Conservation (phyloP, 177 flowering plant genomes). For the Telopea speciosissima region DNA sequence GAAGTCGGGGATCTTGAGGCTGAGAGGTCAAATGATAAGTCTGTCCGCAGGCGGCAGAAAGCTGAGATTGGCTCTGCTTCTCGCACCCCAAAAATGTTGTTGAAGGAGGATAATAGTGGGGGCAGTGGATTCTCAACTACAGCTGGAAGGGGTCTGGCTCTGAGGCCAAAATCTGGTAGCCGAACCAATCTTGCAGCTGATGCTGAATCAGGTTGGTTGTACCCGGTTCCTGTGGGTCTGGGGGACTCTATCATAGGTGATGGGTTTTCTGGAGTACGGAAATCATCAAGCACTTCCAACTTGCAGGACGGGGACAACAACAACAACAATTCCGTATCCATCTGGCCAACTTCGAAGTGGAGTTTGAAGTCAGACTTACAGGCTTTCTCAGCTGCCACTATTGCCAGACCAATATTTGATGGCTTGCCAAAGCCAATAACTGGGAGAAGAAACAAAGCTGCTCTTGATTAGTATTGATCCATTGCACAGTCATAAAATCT, state of each 20-base stretch:
- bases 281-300: slow-evolving; percentile 71
- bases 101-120: slow-evolving; percentile 51
- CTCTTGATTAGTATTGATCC: slow-evolving; percentile 48
- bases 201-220: slow-evolving; percentile 28
- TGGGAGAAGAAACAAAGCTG: slow-evolving; percentile 51
- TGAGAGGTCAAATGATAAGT: slow-evolving; percentile 44
- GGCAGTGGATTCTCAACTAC: slow-evolving; percentile 45
- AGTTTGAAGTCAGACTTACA: slow-evolving; percentile 60
- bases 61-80: slow-evolving; percentile 30
- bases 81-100: slow-evolving; percentile 39
- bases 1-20: slow-evolving; percentile 33
- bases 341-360: slow-evolving; percentile 60
- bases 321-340: slow-evolving; percentile 20
- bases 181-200: slow-evolving; percentile 30
- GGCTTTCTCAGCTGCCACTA: slow-evolving; percentile 49
- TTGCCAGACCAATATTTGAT: slow-evolving; percentile 70
- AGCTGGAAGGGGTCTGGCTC: slow-evolving; percentile 60
- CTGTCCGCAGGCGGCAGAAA: slow-evolving; percentile 58
- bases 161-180: slow-evolving; percentile 56
- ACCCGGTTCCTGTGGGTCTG: slow-evolving; percentile 20
- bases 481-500: background rate
- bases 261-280: slow-evolving; percentile 43
- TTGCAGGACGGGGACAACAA: slow-evolving; percentile 54
- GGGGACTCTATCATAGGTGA: slow-evolving; percentile 37
- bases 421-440: slow-evolving; percentile 70